Evolutionary conservation across 495 filamentous ascomycete species (phyloP).

Genomic region (Patellaria atrata): DNA sequence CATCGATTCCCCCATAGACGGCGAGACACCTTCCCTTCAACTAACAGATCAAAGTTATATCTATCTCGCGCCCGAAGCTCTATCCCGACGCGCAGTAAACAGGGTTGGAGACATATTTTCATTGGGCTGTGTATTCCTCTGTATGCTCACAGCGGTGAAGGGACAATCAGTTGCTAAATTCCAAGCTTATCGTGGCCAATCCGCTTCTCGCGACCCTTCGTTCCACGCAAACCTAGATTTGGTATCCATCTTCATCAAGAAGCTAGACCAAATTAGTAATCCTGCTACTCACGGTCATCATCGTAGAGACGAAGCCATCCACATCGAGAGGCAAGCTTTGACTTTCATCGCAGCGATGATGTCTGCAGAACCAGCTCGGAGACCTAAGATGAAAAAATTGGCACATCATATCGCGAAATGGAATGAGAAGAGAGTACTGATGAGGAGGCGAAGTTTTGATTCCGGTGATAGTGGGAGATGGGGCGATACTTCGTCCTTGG

Average conservation of each 20-base stretch:
- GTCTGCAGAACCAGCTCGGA: conserved; percentile 7
- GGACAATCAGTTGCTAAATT: conserved; percentile 9
- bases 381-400: conserved; percentile 14
- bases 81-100: conserved; percentile 7
- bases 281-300: background rate
- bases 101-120: conserved; percentile 16
- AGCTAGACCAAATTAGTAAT: conserved; percentile 6
- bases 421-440: conserved; percentile 6
- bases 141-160: conserved; percentile 18
- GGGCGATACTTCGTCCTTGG: background rate
- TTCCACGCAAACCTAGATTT: conserved; percentile 22
- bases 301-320: conserved; percentile 11
- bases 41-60: conserved; percentile 16
- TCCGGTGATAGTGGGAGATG: background rate
- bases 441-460: conserved; percentile 14
- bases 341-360: conserved; percentile 15
- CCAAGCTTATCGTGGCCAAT: conserved; percentile 11
- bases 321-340: conserved; percentile 11
- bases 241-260: conserved; percentile 16
- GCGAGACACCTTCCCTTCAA: conserved; percentile 1
- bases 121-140: conserved; percentile 18
- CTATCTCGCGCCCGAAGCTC: conserved; percentile 20
- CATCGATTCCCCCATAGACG: conserved; percentile 8
- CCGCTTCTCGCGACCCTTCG: conserved; percentile 13
- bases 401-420: conserved; percentile 2